Base-by-base conservation (phyloP, 495 filamentous ascomycete genomes). In the Penicillium pancosmium region DNA sequence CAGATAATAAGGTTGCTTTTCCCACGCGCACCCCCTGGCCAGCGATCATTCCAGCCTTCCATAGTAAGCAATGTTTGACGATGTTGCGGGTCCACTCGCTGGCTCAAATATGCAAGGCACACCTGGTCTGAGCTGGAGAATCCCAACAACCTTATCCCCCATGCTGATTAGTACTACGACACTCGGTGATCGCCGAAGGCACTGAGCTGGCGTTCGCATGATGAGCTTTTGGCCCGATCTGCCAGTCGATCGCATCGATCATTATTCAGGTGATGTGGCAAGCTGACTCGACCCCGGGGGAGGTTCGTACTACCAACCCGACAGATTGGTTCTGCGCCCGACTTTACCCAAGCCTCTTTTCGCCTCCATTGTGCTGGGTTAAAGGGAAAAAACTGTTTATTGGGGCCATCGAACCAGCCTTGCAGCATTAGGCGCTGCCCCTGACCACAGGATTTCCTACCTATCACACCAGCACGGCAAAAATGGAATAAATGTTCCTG, bases 51-150 rank as follows among this genome's bases (percentile, higher is more conserved):
- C 60, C 60, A 56, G 41, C 56, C 55, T 64, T 62, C 54, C 50
- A 57, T 40, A 52, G 43, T 35, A 34, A 57, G 64, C 53, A 57
- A 70, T 70, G 64, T 65, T 68, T 63, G 59, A 64, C 55, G 62
- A 68, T 60, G 68, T 57, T 62, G 52, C 53, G 49, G 55, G 63
- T 53, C 63, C 59, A 54, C 63, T n/a, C 13, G 21, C 41, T 55
- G 59, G 57, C 52, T 55, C 31, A 50, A 36, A 55, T 56, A 73
- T 72, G 73, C 69, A 75, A 75, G 71, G 73, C 62, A 70, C 67
- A 44, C 16, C 60, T 69, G 65, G 70, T 54, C 69, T 60, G 56
- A 68, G 66, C 67, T 62, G 57, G 44, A 55, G 57, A 64, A 61
- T 63, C 52, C 61, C 55, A 60, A 51, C 68, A 73, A 72, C 67